Evolutionary conservation across 768 basidiomycete genomes (phyloP), one percentile per base, ranked within the genome.

Genomic region (Mycena indigotica): DNA sequence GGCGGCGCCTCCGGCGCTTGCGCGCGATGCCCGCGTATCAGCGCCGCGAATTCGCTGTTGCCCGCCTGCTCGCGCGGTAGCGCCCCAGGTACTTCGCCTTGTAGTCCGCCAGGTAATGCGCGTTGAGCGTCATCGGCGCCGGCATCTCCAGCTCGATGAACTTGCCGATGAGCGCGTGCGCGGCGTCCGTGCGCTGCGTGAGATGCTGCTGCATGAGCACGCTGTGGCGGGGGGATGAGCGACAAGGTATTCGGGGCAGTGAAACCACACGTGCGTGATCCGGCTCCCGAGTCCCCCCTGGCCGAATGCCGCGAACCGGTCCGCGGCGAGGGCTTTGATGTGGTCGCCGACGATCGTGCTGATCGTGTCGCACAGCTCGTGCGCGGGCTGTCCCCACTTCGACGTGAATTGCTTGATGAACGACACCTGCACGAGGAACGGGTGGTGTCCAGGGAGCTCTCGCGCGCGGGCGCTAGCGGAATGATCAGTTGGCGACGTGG

Each of bases 361-460:
- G 0, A 83, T 72, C 0, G 63, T 26, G 0, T 75, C 71, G 53
- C 82, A 84, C 6, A 90, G 75, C 0, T 52, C 25, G 17, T 75
- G 64, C 0, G 84, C 72, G 0, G 87, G 89, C 0, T 38, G 40
- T 0, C 55, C 48, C 89, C 88, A 89, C 48, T 80, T 63, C 15
- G 62, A 30, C 3, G 80, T 75, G 29, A 84, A 67, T 0, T 68
- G 55, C 2, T 64, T 52, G 51, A 91, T 86, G 57, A 80, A 86
- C 0, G 68, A 65, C 10, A 75, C 68, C 48, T 84, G 81, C 0
- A 90, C 84, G 0, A 84, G 72, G 57, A 85, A 89, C 0, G 88
- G 88, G 57, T 83, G 87, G 57, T 80, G 79, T 15, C 82, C 85
- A 0, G 88, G 88, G 0, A 91, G 77, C 63, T 91, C 88, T 1